Conservation (phyloP, 768 basidiomycete genomes). For the Boletus eberwhitei region DNA sequence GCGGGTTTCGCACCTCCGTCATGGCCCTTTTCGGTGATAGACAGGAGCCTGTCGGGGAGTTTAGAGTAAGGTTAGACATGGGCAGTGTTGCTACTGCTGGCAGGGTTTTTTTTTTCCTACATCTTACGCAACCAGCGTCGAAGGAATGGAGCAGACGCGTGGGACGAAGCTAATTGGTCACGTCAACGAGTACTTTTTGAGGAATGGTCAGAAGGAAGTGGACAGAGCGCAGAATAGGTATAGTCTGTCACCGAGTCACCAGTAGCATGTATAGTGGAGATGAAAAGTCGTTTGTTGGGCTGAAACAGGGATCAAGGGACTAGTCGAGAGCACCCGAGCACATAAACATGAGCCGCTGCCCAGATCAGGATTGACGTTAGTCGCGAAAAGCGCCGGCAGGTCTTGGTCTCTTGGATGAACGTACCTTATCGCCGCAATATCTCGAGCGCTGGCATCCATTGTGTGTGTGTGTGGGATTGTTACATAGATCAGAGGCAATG, state of each 20-base stretch:
- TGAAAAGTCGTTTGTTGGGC: background rate
- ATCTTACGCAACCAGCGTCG: slow-evolving; percentile 8
- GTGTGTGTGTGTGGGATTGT: background rate
- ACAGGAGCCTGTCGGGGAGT: background rate
- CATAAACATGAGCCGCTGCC: background rate
- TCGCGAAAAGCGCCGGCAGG: background rate
- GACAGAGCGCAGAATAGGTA: background rate
- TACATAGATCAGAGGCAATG: background rate
- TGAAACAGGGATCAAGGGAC: slow-evolving; percentile 16
- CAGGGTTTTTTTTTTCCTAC: background rate
- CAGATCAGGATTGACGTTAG: slow-evolving; percentile 5
- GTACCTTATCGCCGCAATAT: slow-evolving; percentile 4
- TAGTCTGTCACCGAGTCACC: background rate
- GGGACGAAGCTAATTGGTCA: background rate
- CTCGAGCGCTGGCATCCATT: background rate
- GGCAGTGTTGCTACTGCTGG: slow-evolving; percentile 11
- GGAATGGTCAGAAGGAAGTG: background rate
- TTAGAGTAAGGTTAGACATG: background rate
- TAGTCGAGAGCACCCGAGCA: background rate
- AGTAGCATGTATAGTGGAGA: background rate
- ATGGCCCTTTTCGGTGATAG: background rate
- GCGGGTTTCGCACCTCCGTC: background rate
- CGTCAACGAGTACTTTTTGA: background rate
- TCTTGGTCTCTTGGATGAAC: background rate
- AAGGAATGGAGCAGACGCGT: background rate